Base-by-base conservation (phyloP, 2,329 filamentous ascomycete species). In the Fusarium sp. region DNA sequence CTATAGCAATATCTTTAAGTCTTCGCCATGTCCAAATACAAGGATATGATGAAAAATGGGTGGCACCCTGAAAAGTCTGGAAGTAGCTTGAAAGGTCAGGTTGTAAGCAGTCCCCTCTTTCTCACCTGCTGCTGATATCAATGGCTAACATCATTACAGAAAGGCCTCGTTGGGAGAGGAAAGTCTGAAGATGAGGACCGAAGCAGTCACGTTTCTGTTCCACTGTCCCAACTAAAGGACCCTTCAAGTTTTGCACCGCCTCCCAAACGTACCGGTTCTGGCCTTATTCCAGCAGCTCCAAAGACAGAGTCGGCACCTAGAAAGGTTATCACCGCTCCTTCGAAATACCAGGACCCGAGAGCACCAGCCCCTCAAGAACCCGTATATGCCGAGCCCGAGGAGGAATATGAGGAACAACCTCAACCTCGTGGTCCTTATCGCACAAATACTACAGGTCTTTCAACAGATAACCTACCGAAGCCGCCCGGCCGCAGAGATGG, bases 171-270 rank as follows among this genome's bases (percentile, higher is more conserved):
- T 20, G 82, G 83, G 46, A 83, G 85, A 65, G 81, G 80, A 57
- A 82, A 83, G 36, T 77, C 79, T 33, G 75, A 78, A 20, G 72
- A 77, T 3, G 64, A 74, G 33, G 75, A 79, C 20, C 67, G 75
- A 27, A 20, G 45, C 36, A 74, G 80, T 61, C 84, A 85, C 72
- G 80, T 82, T 47, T 82, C 88, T 36, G 85, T 86, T 20, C 94
- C 94, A 3, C 83, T 97, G 46, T 86, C 90, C 13, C 86, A 89
- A 7, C 86, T 97, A 35, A 91, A 90, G 79, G 94, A 97, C 78
- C 94, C 94, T 2, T 81, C 89, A 2, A 88, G 90, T 20, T 97
- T 97, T 79, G 94, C 89, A 4, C 93, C 94, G 29, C 94, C 94
- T 31, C 94, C 94, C 1, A 95, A 89, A 76, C 92, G 83, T 41